Evolutionary conservation across 306 rosid species (phyloP).

Genomic region (Biancaea sappan): DNA sequence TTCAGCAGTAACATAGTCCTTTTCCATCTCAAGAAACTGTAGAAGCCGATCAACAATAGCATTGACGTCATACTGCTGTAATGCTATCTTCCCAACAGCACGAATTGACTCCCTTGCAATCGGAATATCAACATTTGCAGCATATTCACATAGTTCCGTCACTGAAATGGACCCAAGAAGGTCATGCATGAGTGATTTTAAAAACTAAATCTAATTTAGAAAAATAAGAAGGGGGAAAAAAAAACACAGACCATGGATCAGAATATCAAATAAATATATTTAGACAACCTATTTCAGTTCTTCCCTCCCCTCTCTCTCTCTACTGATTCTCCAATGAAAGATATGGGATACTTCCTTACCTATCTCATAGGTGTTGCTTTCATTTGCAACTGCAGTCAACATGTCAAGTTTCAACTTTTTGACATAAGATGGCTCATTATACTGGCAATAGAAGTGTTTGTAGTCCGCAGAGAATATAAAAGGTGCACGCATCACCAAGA

Average conservation of each 20-base stretch:
- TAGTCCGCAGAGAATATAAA: conserved; percentile 91
- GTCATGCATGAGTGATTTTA: conserved; percentile 35
- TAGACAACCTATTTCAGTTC: conserved; percentile 24
- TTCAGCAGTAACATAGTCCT: conserved; percentile 98
- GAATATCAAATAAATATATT: conserved; percentile 14
- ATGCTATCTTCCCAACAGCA: conserved; percentile 98
- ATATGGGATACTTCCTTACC: conserved; percentile 52
- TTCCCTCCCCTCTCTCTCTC: conserved; percentile 17
- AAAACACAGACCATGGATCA: conserved; percentile 23
- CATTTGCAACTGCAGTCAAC: conserved; percentile 99
- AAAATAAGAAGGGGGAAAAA: not conserved
- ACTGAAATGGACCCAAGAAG: conserved; percentile 60
- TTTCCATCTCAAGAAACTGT: conserved; percentile 99
- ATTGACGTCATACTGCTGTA: conserved; percentile 98
- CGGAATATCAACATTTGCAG: conserved; percentile 99
- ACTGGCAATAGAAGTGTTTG: conserved; percentile 98
- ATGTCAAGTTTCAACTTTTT: conserved; percentile 98
- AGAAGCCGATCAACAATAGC: conserved; percentile 98
- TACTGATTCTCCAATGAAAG: not conserved
- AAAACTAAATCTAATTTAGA: conserved; percentile 8
- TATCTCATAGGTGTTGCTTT: conserved; percentile 95
- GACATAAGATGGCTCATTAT: conserved; percentile 98
- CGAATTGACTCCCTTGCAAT: conserved; percentile 99
- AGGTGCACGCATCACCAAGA: conserved; percentile 99
- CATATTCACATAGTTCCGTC: conserved; percentile 98